These are phyloP conservation scores for sorghum (Sorghum bicolor) DNA, from an alignment of 176 grass and related monocot genomes.

Conservation along the genomic window Sorghum_bicolor_NCBIv3 NC_012873.2:54699501-54700000, in stretches of 20 bases:
- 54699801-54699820: constrained; percentile 41
- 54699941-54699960: constrained; percentile 24
- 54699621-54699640: too few species aligned
- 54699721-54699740: constrained; percentile 40
- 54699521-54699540: too few species aligned
- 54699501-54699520: too few species aligned
- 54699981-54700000: background rate
- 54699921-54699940: background rate
- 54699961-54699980: constrained; percentile 36
- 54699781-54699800: constrained; percentile 6
- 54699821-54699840: constrained; percentile 34
- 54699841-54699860: constrained; percentile 23
- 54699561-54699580: too few species aligned
- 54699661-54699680: background rate
- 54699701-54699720: constrained; percentile 34
- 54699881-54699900: background rate
- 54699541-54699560: too few species aligned
- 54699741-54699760: background rate
- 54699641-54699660: too few species aligned
- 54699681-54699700: background rate
- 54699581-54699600: too few species aligned
- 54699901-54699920: background rate
- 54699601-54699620: too few species aligned
- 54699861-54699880: constrained; percentile 34
- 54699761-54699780: background rate